These are phyloP conservation scores for Podosphaera leucotricha DNA, from an alignment of 2,329 filamentous ascomycete genomes.

Conservation along the genomic window DNA sequence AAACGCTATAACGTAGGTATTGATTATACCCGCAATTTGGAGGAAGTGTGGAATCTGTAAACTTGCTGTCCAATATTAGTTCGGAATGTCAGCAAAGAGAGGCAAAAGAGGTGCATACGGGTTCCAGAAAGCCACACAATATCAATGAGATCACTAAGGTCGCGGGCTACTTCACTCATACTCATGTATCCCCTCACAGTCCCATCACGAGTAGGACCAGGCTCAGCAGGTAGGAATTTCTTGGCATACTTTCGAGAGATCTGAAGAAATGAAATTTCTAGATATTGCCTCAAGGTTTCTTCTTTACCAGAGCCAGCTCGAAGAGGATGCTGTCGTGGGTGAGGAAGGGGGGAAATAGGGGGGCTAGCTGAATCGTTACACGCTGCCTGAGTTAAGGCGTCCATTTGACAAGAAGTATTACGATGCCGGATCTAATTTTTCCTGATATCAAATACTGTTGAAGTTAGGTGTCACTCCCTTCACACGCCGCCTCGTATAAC, in stretches of 20 bases:
- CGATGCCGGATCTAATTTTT: too few species aligned
- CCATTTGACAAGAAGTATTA: too few species aligned
- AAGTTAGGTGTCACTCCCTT: too few species aligned
- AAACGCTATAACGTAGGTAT: slow-evolving; percentile 50
- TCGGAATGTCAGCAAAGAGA: neutral
- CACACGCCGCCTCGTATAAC: too few species aligned
- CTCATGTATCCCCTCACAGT: slow-evolving; percentile 45
- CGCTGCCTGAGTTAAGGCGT: neutral
- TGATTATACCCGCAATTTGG: slow-evolving; percentile 48
- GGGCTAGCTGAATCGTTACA: neutral
- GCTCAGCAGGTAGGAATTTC: slow-evolving; percentile 27
- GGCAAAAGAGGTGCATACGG: slow-evolving; percentile 29
- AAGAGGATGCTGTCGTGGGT: slow-evolving; percentile 28
- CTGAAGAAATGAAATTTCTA: slow-evolving; percentile 27
- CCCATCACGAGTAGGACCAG: slow-evolving; percentile 11
- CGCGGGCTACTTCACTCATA: slow-evolving; percentile 31
- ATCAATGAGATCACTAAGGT: slow-evolving; percentile 53
- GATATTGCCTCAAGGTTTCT: slow-evolving; percentile 32
- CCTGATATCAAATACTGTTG: too few species aligned
- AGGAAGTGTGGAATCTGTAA: slow-evolving; percentile 71
- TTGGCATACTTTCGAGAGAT: slow-evolving; percentile 36
- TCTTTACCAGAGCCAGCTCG: slow-evolving; percentile 34
- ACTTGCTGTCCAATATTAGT: slow-evolving; percentile 26
- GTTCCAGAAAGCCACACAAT: slow-evolving; percentile 74
- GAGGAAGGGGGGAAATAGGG: slow-evolving; percentile 20